phyloP scores from a whole-genome alignment of 495 filamentous ascomycete genomes.

The Oleoguttula mirabilis region DNA sequence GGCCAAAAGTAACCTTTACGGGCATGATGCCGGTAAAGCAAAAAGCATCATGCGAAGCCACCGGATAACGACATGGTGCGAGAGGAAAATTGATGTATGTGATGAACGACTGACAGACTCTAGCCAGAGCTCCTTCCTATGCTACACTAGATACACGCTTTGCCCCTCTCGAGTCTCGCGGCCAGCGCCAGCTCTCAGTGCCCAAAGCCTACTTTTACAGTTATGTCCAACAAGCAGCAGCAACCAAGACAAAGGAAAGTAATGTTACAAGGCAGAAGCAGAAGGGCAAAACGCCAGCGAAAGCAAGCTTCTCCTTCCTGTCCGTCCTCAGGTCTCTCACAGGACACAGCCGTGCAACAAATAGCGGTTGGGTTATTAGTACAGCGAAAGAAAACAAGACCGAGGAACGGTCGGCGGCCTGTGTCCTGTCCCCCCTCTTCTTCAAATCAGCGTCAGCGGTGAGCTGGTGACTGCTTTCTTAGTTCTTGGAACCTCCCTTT shows the following conservation, averaged over 20 bases:
- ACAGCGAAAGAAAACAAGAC: background rate
- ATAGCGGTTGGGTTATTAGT: background rate
- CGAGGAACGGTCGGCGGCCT: too few species aligned
- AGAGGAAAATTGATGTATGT: background rate
- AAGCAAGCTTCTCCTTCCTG: background rate
- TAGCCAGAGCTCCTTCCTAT: conserved; percentile 1
- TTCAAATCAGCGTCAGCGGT: too few species aligned
- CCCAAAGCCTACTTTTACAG: conserved; percentile 1
- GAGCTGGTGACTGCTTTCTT: too few species aligned
- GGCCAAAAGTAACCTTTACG: too few species aligned
- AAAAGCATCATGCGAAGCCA: too few species aligned
- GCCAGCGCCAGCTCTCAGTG: background rate
- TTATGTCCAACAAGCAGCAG: background rate
- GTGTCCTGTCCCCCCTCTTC: too few species aligned
- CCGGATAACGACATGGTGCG: too few species aligned
- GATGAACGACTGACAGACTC: background rate
- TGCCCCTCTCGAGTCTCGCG: background rate
- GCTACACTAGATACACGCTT: conserved; percentile 12
- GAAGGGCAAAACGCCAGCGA: background rate
- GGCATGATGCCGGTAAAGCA: too few species aligned
- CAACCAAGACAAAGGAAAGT: conserved; percentile 6
- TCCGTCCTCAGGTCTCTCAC: background rate
- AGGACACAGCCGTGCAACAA: background rate
- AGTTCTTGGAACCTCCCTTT: too few species aligned
- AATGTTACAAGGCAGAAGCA: conserved; percentile 3